A percentile compares a stretch with the other conserved stretches of the same genome.
These are phyloP conservation scores for Hemileccinum rubropunctum DNA, from an alignment of 768 basidiomycete species.

Conservation along the genomic window DNA sequence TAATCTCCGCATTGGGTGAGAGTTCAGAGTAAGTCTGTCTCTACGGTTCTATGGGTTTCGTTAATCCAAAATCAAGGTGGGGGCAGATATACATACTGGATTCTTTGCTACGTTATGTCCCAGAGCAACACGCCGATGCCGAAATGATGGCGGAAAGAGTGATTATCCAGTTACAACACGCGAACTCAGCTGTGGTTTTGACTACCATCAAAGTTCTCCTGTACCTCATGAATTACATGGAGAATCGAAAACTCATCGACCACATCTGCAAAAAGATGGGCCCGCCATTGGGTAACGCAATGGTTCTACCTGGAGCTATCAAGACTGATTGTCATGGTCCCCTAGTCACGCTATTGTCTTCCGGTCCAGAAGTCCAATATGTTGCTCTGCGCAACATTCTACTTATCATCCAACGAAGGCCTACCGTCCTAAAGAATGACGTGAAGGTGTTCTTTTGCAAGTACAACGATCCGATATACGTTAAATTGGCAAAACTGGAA, in stretches of 20 bases:
- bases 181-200: slow-evolving; percentile 98
- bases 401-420: slow-evolving; percentile 93
- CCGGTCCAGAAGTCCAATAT: slow-evolving; percentile 98
- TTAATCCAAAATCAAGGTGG: slow-evolving; percentile 61
- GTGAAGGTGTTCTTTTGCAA: slow-evolving; percentile 99
- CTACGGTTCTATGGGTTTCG: background rate
- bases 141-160: slow-evolving; percentile 96
- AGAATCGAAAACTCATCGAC: slow-evolving; percentile 79
- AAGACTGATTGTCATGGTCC: slow-evolving; percentile 2
- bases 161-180: slow-evolving; percentile 89
- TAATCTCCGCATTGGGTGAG: slow-evolving; percentile 88
- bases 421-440: slow-evolving; percentile 90
- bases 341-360: slow-evolving; percentile 89
- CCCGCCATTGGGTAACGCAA: slow-evolving; percentile 77
- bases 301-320: background rate
- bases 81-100: slow-evolving; percentile 98
- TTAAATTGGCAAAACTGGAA: slow-evolving; percentile 96
- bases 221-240: slow-evolving; percentile 99
- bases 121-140: slow-evolving; percentile 82
- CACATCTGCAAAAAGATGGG: slow-evolving; percentile 97
- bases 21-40: slow-evolving; percentile 85
- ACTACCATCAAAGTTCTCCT: slow-evolving; percentile 96
- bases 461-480: slow-evolving; percentile 99
- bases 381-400: slow-evolving; percentile 96
- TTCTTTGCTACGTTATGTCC: slow-evolving; percentile 90